These are phyloP conservation scores for Lachancea lanzarotensis DNA, from an alignment of 805 yeast species.

Conservation along the genomic window DNA sequence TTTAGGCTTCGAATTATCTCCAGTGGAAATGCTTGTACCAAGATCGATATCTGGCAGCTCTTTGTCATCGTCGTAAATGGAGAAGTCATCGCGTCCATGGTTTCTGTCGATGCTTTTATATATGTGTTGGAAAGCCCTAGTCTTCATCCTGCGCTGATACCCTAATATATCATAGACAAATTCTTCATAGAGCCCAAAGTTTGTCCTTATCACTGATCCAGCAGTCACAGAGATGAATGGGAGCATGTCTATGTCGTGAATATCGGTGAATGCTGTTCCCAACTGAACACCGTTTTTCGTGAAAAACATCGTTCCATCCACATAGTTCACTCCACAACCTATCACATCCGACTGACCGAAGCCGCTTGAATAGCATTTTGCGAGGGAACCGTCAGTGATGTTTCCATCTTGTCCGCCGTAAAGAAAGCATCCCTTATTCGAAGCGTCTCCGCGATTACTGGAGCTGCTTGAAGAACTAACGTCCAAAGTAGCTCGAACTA, in stretches of 20 bases:
- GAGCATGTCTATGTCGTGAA: slow-evolving; percentile 35
- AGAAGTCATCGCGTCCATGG: slow-evolving; percentile 7
- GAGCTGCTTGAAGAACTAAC: slow-evolving; percentile 5
- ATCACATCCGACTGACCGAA: slow-evolving; percentile 57
- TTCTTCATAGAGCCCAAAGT: slow-evolving; percentile 42
- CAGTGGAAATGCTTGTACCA: slow-evolving; percentile 11
- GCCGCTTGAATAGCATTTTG: slow-evolving; percentile 18
- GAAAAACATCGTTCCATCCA: slow-evolving; percentile 55
- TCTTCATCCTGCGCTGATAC: slow-evolving; percentile 44
- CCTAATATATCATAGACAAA: slow-evolving; percentile 56
- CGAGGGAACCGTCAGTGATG: slow-evolving; percentile 20
- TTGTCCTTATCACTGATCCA: slow-evolving; percentile 32
- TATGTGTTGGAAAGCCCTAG: slow-evolving; percentile 28
- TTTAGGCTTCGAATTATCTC: slow-evolving; percentile 1
- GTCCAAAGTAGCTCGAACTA: slow-evolving; percentile 9
- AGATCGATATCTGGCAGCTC: slow-evolving; percentile 34
- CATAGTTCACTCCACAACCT: slow-evolving; percentile 79
- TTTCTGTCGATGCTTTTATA: slow-evolving; percentile 15
- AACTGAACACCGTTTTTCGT: slow-evolving; percentile 74
- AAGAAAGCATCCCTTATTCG: slow-evolving; percentile 24
- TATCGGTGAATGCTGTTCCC: slow-evolving; percentile 48
- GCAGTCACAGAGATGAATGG: slow-evolving; percentile 42
- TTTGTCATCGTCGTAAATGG: slow-evolving; percentile 9
- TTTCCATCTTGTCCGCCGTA: slow-evolving; percentile 29
- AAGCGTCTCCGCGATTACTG: slow-evolving; percentile 8